phyloP scores from a whole-genome alignment of 2,329 filamentous ascomycete species.

The Xylariaceae sp. region DNA sequence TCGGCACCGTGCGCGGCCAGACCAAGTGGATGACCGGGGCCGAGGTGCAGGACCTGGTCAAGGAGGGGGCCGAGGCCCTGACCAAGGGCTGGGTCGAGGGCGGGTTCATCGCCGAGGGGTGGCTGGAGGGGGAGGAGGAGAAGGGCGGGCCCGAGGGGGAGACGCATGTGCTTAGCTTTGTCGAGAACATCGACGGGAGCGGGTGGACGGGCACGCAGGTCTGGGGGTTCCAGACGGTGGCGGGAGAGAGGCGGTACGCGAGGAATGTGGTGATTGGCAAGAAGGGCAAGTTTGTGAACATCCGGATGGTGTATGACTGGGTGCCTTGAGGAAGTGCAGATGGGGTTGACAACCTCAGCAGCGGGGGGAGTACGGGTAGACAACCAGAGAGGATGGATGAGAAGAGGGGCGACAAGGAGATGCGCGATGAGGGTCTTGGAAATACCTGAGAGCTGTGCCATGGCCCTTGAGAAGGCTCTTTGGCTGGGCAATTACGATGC shows the following conservation, averaged over 20 bases:
- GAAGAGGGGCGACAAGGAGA: too few relatives aligned
- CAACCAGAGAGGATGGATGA: not conserved
- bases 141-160: slow-evolving; percentile 52
- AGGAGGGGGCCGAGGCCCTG: slow-evolving; percentile 56
- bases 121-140: slow-evolving; percentile 51
- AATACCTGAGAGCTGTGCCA: too few relatives aligned
- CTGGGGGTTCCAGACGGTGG: slow-evolving; percentile 56
- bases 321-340: slow-evolving; percentile 2
- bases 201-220: slow-evolving; percentile 55
- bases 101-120: slow-evolving; percentile 59
- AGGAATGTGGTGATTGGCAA: slow-evolving; percentile 50
- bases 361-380: not conserved
- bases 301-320: slow-evolving; percentile 56
- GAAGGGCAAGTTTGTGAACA: slow-evolving; percentile 38
- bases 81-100: slow-evolving; percentile 44
- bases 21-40: slow-evolving; percentile 48
- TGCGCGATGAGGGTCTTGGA: too few relatives aligned
- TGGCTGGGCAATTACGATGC: too few relatives aligned
- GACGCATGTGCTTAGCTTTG: slow-evolving; percentile 60
- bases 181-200: slow-evolving; percentile 44
- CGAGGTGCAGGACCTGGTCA: slow-evolving; percentile 52
- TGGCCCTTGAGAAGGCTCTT: too few relatives aligned
- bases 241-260: slow-evolving; percentile 48
- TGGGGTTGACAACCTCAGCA: too few relatives aligned
- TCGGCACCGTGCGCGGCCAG: slow-evolving; percentile 64